phyloP scores from a whole-genome alignment of 192 early-diverging fungal genomes.

The Coemansia sp. region DNA sequence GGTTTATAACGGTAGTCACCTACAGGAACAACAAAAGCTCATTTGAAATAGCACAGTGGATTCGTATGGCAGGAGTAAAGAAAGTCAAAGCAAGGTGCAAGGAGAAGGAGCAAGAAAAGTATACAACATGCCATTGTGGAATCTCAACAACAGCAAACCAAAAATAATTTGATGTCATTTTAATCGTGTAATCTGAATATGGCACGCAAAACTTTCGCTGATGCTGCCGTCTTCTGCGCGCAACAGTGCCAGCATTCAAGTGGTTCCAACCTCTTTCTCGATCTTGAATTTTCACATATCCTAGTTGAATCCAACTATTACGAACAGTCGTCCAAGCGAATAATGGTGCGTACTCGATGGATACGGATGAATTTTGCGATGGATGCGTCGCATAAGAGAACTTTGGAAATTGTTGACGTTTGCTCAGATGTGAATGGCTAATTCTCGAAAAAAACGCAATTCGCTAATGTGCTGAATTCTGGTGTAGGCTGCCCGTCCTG shows the following conservation, averaged over 20 bases:
- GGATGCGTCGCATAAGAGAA: not conserved
- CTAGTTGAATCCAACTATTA: constrained; percentile 10
- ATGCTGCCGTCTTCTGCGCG: too few species aligned
- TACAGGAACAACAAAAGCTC: constrained; percentile 45
- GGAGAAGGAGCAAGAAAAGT: too few species aligned
- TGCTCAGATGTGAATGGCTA: not conserved
- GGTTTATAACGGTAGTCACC: constrained; percentile 1
- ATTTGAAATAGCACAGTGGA: constrained; percentile 6
- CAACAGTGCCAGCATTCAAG: too few species aligned
- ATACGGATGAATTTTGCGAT: not conserved
- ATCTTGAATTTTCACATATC: too few species aligned
- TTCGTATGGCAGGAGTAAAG: too few species aligned
- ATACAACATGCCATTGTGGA: too few species aligned
- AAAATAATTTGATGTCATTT: too few species aligned
- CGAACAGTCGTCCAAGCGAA: not conserved
- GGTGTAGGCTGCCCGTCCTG: constrained; percentile 68
- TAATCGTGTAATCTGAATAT: too few species aligned
- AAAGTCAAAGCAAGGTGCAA: too few species aligned
- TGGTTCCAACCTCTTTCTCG: too few species aligned
- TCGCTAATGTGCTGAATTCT: constrained; percentile 1
- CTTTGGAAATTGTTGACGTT: not conserved
- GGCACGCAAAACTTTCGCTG: too few species aligned
- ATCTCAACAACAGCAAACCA: too few species aligned
- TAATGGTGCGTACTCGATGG: constrained; percentile 32
- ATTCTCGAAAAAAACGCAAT: not conserved